Conservation (phyloP, 306 rosid genomes). For the Corylus heterophylla region DNA sequence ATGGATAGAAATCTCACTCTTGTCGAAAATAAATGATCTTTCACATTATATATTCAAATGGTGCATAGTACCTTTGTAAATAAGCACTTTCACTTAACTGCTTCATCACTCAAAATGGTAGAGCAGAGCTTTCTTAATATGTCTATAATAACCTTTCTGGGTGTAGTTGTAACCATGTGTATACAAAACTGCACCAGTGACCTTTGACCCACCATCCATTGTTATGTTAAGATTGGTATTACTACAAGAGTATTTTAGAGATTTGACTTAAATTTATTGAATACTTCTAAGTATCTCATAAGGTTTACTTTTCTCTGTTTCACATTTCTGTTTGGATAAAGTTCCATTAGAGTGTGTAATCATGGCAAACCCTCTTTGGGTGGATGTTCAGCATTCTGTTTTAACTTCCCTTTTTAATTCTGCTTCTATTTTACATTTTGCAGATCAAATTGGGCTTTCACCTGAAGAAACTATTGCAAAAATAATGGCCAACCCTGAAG, state of each 20-base stretch:
- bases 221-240: neutral
- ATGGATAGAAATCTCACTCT: neutral
- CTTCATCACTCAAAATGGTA: neutral
- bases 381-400: neutral
- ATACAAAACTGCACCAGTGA: neutral
- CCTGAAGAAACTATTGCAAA: conserved; percentile 94
- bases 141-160: neutral
- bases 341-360: neutral
- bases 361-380: neutral
- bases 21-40: too few species aligned
- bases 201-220: neutral
- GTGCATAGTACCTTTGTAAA: neutral
- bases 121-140: neutral
- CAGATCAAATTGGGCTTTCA: conserved; percentile 96
- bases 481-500: conserved; percentile 96
- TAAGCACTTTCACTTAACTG: neutral
- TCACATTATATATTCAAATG: neutral
- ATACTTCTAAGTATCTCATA: neutral
- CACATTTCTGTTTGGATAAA: neutral
- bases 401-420: conserved; percentile 3
- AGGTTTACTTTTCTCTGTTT: neutral
- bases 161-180: neutral
- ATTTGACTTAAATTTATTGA: neutral
- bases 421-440: conserved; percentile 22
- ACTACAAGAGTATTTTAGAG: neutral